Percentiles rank a stretch among this genome's conserved stretches.
Conservation (phyloP, 2,329 filamentous ascomycete genomes). For the Colletotrichum sublineola region DNA sequence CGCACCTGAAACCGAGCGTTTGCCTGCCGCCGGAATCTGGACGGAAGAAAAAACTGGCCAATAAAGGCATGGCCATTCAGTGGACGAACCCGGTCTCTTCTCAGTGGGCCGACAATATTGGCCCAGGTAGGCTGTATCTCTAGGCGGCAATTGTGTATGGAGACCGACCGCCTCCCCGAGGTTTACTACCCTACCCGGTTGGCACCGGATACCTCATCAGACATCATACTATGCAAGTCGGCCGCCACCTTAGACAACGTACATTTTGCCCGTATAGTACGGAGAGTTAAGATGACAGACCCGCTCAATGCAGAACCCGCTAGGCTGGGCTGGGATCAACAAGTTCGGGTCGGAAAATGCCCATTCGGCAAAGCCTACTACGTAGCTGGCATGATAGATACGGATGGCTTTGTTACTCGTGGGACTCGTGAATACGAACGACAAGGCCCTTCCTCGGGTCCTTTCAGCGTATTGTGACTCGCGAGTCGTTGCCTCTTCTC, state of each 20-base stretch:
- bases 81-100: not conserved
- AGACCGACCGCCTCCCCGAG: not conserved
- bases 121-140: not conserved
- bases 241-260: not conserved
- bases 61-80: not conserved
- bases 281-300: not conserved
- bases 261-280: not conserved
- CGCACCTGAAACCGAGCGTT: conserved; percentile 9
- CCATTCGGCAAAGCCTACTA: not conserved
- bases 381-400: not conserved
- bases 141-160: not conserved
- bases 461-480: not conserved
- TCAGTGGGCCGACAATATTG: not conserved
- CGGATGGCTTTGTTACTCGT: not conserved
- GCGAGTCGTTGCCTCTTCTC: not conserved
- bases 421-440: not conserved
- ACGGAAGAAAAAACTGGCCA: not conserved
- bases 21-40: not conserved
- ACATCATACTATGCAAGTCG: not conserved
- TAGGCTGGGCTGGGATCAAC: not conserved
- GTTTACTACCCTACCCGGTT: not conserved
- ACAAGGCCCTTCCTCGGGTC: not conserved
- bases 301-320: not conserved
- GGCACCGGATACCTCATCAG: not conserved
- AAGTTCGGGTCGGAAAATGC: not conserved